These are phyloP conservation scores for Fusarium equiseti DNA, from an alignment of 2,329 filamentous ascomycete genomes.

Conservation along the genomic window DNA sequence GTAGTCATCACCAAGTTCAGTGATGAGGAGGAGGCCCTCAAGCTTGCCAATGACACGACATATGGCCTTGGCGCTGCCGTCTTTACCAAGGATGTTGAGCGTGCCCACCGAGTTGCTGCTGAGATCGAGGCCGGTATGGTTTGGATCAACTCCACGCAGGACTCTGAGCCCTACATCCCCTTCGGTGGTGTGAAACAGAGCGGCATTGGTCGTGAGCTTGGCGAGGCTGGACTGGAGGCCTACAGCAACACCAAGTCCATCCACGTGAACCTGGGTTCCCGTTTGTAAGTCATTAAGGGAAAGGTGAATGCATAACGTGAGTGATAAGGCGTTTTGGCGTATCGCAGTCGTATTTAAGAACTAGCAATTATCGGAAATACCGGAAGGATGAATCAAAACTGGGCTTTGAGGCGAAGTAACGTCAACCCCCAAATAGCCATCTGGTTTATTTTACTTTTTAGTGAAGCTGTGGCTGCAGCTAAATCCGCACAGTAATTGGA, in stretches of 20 bases:
- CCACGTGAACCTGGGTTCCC: slow-evolving; percentile 46
- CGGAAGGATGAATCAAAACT: background rate
- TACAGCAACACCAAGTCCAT: slow-evolving; percentile 46
- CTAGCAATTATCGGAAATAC: slow-evolving; percentile 23
- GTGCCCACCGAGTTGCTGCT: slow-evolving; percentile 81
- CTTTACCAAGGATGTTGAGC: slow-evolving; percentile 84
- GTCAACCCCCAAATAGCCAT: background rate
- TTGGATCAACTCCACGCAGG: slow-evolving; percentile 59
- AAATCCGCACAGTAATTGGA: slow-evolving; percentile 5
- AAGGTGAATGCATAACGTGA: background rate
- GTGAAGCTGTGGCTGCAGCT: slow-evolving; percentile 13
- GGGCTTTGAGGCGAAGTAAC: slow-evolving; percentile 14
- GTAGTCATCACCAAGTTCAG: slow-evolving; percentile 85
- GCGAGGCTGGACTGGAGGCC: slow-evolving; percentile 45
- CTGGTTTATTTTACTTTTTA: background rate
- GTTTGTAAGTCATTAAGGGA: slow-evolving; percentile 26
- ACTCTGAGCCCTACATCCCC: slow-evolving; percentile 45
- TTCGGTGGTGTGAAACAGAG: slow-evolving; percentile 49
- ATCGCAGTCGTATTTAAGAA: slow-evolving; percentile 19
- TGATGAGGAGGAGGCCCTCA: slow-evolving; percentile 79
- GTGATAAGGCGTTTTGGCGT: slow-evolving; percentile 33
- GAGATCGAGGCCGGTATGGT: slow-evolving; percentile 75
- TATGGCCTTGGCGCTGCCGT: slow-evolving; percentile 86
- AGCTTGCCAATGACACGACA: slow-evolving; percentile 76
- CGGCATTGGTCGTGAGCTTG: slow-evolving; percentile 45